These are phyloP conservation scores for Whalleya microplaca DNA, from an alignment of 2,329 filamentous ascomycete species.

Conservation along the genomic window DNA sequence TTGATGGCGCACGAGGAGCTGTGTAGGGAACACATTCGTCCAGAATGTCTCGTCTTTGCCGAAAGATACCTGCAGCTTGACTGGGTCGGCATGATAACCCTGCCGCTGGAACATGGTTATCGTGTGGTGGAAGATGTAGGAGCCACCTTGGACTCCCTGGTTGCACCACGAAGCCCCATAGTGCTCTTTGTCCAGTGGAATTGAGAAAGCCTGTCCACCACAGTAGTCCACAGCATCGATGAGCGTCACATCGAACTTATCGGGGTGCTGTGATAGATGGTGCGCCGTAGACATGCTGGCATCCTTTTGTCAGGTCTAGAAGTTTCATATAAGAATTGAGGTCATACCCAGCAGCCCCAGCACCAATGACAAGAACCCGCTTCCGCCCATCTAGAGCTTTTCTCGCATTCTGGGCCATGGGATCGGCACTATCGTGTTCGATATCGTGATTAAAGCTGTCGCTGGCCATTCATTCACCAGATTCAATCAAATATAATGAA, in stretches of 20 bases:
- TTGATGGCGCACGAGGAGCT: conserved; percentile 53
- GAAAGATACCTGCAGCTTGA: conserved; percentile 59
- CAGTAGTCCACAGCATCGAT: conserved; percentile 62
- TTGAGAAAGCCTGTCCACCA: conserved; percentile 66
- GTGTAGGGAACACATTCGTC: conserved; percentile 59
- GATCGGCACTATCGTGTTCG: conserved; percentile 17
- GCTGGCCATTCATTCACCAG: conserved; percentile 12
- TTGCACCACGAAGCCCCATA: conserved; percentile 66
- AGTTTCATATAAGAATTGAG: background rate
- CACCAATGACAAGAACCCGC: conserved; percentile 45
- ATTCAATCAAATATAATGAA: background rate
- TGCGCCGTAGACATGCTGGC: conserved; percentile 62
- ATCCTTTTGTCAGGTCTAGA: background rate
- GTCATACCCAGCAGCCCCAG: conserved; percentile 44
- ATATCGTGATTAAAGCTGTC: conserved; percentile 25
- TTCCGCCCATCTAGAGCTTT: conserved; percentile 32
- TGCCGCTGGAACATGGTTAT: conserved; percentile 62
- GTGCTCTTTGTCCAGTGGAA: conserved; percentile 59
- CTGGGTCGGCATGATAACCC: conserved; percentile 57
- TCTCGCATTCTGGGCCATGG: conserved; percentile 30
- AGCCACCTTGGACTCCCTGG: conserved; percentile 63
- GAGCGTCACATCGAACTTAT: conserved; percentile 63
- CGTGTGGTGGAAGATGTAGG: conserved; percentile 63
- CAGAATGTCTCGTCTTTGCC: conserved; percentile 60
- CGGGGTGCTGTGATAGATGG: conserved; percentile 60